Evolutionary conservation across 441 rosid genomes (phyloP).

Genomic region (Corymbia citriodora): DNA sequence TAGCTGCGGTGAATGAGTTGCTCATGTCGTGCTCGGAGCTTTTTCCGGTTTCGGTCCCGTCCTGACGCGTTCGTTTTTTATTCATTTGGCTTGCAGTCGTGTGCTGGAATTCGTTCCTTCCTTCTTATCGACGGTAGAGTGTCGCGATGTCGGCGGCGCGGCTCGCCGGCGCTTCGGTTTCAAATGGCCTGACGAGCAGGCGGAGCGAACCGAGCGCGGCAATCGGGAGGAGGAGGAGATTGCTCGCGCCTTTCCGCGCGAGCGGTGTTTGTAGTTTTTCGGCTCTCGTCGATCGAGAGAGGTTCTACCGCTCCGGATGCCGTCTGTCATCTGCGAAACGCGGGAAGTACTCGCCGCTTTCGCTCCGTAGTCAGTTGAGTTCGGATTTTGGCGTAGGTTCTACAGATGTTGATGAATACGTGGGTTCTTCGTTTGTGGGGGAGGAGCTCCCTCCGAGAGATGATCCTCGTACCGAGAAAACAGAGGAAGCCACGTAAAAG

Average conservation of each 20-base stretch:
- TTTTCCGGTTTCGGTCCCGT: not conserved
- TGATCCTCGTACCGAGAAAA: conserved; percentile 17
- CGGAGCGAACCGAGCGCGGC: conserved; percentile 11
- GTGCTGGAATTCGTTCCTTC: not conserved
- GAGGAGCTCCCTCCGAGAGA: conserved; percentile 21
- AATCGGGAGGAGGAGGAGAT: conserved; percentile 7
- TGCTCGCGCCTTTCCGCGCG: conserved; percentile 2
- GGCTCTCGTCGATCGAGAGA: conserved; percentile 5
- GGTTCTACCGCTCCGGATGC: conserved; percentile 7
- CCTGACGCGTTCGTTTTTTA: not conserved
- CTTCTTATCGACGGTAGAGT: not conserved
- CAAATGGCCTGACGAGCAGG: conserved; percentile 27
- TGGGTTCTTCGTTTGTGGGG: not conserved
- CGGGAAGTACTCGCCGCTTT: conserved; percentile 20
- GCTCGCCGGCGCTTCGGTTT: conserved; percentile 25
- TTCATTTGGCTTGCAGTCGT: conserved; percentile 5
- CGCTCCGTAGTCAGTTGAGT: conserved; percentile 31
- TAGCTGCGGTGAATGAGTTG: not conserved
- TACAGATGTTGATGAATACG: conserved; percentile 17
- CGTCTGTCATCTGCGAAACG: conserved; percentile 12
- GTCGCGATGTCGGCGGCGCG: conserved; percentile 33
- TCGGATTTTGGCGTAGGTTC: conserved; percentile 41
- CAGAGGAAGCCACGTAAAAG: conserved; percentile 47
- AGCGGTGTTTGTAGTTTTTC: conserved; percentile 3
- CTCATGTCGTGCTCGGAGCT: not conserved